Evolutionary conservation across 2,329 filamentous ascomycete genomes (phyloP).

Genomic region (Aphanocladium album): DNA sequence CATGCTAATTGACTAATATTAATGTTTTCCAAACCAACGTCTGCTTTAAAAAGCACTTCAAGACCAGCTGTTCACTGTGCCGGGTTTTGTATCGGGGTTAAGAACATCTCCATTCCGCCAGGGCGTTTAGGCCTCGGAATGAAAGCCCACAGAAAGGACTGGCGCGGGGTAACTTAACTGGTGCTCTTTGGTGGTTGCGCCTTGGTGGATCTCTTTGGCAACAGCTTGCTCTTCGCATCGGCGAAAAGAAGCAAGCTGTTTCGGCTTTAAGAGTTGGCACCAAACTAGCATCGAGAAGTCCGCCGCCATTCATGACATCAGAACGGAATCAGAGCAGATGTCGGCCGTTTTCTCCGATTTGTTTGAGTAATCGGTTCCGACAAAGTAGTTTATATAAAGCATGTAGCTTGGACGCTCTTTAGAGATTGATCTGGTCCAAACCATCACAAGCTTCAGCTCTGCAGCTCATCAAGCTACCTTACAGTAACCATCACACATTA

Average conservation of each 20-base stretch:
- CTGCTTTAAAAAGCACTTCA: too few relatives aligned
- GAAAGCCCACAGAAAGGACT: not conserved
- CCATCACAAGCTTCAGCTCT: too few relatives aligned
- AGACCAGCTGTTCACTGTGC: too few relatives aligned
- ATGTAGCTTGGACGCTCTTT: not conserved
- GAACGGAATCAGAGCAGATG: not conserved
- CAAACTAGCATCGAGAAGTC: not conserved
- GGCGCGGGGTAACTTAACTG: not conserved
- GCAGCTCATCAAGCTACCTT: too few relatives aligned
- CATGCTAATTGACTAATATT: not conserved
- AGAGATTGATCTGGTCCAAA: too few relatives aligned
- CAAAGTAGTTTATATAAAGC: not conserved
- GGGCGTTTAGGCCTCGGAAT: not conserved
- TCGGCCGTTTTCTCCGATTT: not conserved
- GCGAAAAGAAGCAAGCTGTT: not conserved
- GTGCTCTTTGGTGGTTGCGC: not conserved
- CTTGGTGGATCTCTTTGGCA: not conserved
- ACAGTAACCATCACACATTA: too few relatives aligned
- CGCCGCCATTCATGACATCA: slow-evolving; percentile 4
- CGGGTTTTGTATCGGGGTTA: not conserved
- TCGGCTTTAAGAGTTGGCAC: slow-evolving; percentile 2
- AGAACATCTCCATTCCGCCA: not conserved
- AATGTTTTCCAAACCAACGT: too few relatives aligned
- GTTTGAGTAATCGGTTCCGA: not conserved
- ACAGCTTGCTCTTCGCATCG: not conserved